Percentiles rank a stretch among this genome's conserved stretches.
These are phyloP conservation scores for Smallanthus sonchifolius DNA, from an alignment of 129 eudicot genomes.

Conservation along the genomic window DNA sequence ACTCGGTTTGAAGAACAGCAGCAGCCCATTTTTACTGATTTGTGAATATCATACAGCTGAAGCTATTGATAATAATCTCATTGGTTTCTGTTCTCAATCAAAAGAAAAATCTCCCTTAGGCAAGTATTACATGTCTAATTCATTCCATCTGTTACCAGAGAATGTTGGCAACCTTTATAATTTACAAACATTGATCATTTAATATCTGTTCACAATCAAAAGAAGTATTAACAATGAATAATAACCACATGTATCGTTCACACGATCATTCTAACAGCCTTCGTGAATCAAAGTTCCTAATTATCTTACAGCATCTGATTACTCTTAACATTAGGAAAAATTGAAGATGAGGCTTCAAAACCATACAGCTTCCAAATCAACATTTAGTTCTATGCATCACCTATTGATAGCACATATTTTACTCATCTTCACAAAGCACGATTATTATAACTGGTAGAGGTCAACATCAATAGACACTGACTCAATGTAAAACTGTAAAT, in stretches of 20 bases:
- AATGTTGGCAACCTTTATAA: no score
- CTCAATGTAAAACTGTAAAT: constrained; percentile 6
- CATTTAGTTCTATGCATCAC: neutral
- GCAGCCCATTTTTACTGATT: constrained; percentile 65
- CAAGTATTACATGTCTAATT: neutral
- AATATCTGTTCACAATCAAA: no score
- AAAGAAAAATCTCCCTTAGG: constrained; percentile 8
- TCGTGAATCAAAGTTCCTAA: neutral
- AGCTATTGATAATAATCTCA: constrained; percentile 37
- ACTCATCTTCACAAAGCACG: neutral
- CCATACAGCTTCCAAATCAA: neutral
- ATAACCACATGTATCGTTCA: neutral
- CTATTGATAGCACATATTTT: neutral
- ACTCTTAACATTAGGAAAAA: neutral
- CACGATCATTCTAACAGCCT: neutral
- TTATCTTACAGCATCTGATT: neutral
- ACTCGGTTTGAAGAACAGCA: constrained; percentile 59
- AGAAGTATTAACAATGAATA: no score
- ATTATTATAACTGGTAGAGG: neutral
- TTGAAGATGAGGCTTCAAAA: neutral
- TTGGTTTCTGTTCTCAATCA: constrained; percentile 31
- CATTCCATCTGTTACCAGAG: constrained; percentile 7
- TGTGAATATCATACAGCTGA: constrained; percentile 39
- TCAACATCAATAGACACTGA: neutral
- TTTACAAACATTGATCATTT: no score